phyloP scores from a whole-genome alignment of 192 early-diverging fungal genomes.

The Linnemannia exigua region DNA sequence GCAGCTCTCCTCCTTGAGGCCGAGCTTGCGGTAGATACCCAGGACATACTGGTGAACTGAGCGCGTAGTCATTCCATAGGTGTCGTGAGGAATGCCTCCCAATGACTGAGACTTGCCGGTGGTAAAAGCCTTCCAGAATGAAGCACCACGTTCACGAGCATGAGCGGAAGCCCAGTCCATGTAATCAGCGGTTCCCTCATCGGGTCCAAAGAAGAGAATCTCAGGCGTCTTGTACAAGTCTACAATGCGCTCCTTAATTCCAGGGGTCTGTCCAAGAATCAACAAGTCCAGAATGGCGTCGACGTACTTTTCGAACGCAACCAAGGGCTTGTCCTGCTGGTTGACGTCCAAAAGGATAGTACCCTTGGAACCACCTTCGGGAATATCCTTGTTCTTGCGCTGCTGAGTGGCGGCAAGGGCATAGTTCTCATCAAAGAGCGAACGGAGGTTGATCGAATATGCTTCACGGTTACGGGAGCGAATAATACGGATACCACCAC shows the following conservation, averaged over 20 bases:
- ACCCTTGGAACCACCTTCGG: slow-evolving; percentile 99
- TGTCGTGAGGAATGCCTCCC: slow-evolving; percentile 98
- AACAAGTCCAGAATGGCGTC: slow-evolving; percentile 82
- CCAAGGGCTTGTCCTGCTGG: slow-evolving; percentile 52
- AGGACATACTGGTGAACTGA: slow-evolving; percentile 99
- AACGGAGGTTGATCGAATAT: slow-evolving; percentile 97
- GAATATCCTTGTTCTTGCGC: slow-evolving; percentile 99
- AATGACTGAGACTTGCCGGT: slow-evolving; percentile 96
- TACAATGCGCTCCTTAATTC: slow-evolving; percentile 97
- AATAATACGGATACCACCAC: slow-evolving; percentile 98
- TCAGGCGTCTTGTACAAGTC: slow-evolving; percentile 92
- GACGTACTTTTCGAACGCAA: slow-evolving; percentile 53
- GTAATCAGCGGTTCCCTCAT: slow-evolving; percentile 91
- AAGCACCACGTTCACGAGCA: slow-evolving; percentile 87
- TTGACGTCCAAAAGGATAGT: slow-evolving; percentile 76
- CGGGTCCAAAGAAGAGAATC: slow-evolving; percentile 85
- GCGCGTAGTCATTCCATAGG: slow-evolving; percentile 98
- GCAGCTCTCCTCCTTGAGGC: slow-evolving; percentile 85
- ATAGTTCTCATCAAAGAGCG: slow-evolving; percentile 99
- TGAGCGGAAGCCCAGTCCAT: slow-evolving; percentile 99
- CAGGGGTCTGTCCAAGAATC: slow-evolving; percentile 90
- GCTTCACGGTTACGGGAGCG: slow-evolving; percentile 96
- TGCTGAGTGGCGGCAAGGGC: slow-evolving; percentile 96
- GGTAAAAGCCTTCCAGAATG: slow-evolving; percentile 99
- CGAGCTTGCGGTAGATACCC: slow-evolving; percentile 91